A percentile compares a stretch with the other conserved stretches of the same genome.
Evolutionary conservation across 2,329 filamentous ascomycete genomes (phyloP).

Genomic region (Pseudofabraea citricarpa): DNA sequence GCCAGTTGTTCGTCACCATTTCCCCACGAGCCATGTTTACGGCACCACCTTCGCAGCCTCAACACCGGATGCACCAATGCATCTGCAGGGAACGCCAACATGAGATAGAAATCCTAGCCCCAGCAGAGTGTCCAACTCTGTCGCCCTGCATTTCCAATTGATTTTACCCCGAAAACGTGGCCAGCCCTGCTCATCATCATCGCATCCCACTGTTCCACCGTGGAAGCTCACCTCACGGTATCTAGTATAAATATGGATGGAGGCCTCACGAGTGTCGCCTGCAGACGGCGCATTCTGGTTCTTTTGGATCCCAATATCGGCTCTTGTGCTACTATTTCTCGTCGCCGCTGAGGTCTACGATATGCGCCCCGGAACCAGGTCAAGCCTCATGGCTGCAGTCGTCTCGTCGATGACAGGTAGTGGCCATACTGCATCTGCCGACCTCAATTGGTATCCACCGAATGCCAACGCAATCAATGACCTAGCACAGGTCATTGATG

Average conservation of each 20-base stretch:
- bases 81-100: too few species aligned
- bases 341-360: conserved; percentile 8
- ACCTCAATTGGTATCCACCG: conserved; percentile 51
- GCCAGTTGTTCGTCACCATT: too few species aligned
- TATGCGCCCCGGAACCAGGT: conserved; percentile 14
- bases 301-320: conserved; percentile 10
- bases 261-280: conserved; percentile 5
- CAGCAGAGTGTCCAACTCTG: too few species aligned
- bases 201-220: too few species aligned
- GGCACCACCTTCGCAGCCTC: too few species aligned
- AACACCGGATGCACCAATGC: too few species aligned
- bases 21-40: too few species aligned
- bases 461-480: conserved; percentile 53
- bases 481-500: conserved; percentile 50
- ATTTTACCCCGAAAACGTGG: too few species aligned
- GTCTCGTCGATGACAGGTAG: conserved; percentile 14
- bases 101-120: too few species aligned
- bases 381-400: conserved; percentile 15
- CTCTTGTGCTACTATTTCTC: conserved; percentile 11
- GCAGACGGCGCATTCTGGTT: conserved; percentile 9
- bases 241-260: conserved; percentile 21
- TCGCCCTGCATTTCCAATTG: too few species aligned
- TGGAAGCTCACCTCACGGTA: too few species aligned
- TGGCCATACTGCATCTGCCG: conserved; percentile 12
- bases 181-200: too few species aligned